Base-by-base conservation (phyloP, 164 flowering plant genomes). In the Dillenia turbinata region DNA sequence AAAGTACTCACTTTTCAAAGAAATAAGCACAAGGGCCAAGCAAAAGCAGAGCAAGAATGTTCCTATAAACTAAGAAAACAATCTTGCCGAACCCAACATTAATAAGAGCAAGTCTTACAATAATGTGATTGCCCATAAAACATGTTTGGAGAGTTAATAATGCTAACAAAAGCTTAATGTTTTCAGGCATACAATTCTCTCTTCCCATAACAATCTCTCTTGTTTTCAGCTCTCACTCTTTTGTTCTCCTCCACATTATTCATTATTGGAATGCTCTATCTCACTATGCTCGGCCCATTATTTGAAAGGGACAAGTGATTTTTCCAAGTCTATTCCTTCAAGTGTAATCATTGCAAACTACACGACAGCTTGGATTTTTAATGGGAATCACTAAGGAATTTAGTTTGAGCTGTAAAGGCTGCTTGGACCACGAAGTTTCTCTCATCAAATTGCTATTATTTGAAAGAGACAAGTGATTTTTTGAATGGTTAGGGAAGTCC, bases 81-180 rank as follows among this genome's bases (percentile, higher is more conserved):
- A 87, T 80, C 71, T 87, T 83, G 80, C 93, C 87, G 51, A 89
- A 78, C 22, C 96, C 90, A 68, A 85, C 84, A 73, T 89, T 84
- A 4, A 89, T 19, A 19, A 19, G 84, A 49, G 91, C 96, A 68
- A 82, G 69, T 60, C 92, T 85, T n/a, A 87, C 78, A 12, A 90
- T 91, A 33, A 90, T 80, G 73, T 87, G 92, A 69, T 82, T 84
- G n/a, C 92, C 92, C 60, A 90, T 81, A 78, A 72, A 83, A 59
- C 86, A 77, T 7, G 81, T 60, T 65, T 89, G 96, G 62, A 89
- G 75, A 63, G 61, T 66, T 43, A 89, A 59, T 79, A 85, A 62
- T 53, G 86, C 78, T 26, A 77, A 15, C 52, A 78, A 68, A 62
- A 89, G 84, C 71, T 85, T 85, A 79, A 71, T 67, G 70, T 78